phyloP scores from a whole-genome alignment of 1,284 basidiomycete species.

The Omphalotus olearius region DNA sequence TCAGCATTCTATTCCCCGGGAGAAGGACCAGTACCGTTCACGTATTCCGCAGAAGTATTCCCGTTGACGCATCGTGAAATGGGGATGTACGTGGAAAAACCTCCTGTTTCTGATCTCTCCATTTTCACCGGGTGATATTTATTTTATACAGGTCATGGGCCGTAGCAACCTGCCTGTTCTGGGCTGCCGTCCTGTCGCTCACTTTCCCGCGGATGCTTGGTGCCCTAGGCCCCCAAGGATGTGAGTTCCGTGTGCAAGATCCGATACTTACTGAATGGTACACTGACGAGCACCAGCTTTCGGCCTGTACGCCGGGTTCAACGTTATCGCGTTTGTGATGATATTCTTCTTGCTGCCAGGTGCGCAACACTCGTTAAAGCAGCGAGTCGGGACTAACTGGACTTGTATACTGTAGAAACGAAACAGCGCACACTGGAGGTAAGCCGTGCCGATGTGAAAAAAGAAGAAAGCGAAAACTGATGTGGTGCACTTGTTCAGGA shows the following conservation, averaged over 20 bases:
- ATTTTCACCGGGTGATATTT: background rate
- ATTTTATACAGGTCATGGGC: slow-evolving; percentile 40
- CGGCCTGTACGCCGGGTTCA: slow-evolving; percentile 51
- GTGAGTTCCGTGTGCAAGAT: slow-evolving; percentile 17
- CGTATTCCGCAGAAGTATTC: slow-evolving; percentile 62
- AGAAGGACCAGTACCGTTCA: slow-evolving; percentile 72
- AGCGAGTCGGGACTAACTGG: background rate
- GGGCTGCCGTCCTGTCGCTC: slow-evolving; percentile 50
- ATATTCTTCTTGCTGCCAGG: slow-evolving; percentile 57
- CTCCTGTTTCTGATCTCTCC: background rate
- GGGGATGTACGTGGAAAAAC: slow-evolving; percentile 35
- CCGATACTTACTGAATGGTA: background rate
- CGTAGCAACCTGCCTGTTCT: slow-evolving; percentile 47
- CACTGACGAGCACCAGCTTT: slow-evolving; percentile 35
- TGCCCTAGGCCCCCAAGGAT: slow-evolving; percentile 37
- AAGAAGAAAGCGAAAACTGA: background rate
- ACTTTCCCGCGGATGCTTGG: slow-evolving; percentile 56
- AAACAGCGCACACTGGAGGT: slow-evolving; percentile 63
- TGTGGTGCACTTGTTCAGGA: slow-evolving; percentile 30
- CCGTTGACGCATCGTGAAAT: slow-evolving; percentile 55
- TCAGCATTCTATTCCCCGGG: slow-evolving; percentile 54
- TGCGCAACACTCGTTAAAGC: slow-evolving; percentile 23
- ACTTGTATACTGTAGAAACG: slow-evolving; percentile 43
- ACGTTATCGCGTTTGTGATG: slow-evolving; percentile 45
- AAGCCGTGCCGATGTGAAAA: background rate